phyloP scores from a whole-genome alignment of 2,329 filamentous ascomycete genomes.

The Parascedosporium putredinis region DNA sequence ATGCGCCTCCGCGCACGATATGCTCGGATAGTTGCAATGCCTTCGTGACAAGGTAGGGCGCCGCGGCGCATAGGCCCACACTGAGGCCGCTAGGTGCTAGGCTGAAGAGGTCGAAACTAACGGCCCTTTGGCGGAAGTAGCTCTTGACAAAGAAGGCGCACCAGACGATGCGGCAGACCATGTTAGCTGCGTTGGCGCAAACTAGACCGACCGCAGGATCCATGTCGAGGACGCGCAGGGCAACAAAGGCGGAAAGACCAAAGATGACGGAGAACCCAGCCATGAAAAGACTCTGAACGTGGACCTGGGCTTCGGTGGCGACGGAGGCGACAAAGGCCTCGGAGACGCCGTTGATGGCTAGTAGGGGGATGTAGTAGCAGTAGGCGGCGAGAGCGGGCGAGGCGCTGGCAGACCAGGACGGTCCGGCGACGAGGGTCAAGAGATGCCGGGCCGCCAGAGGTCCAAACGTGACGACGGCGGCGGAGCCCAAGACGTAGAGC shows the following conservation, averaged over 20 bases:
- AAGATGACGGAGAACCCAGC: constrained; percentile 68
- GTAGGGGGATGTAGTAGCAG: constrained; percentile 85
- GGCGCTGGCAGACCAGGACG: constrained; percentile 65
- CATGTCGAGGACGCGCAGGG: constrained; percentile 56
- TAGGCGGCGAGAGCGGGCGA: constrained; percentile 67
- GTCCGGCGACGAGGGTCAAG: constrained; percentile 65
- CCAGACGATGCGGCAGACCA: constrained; percentile 77
- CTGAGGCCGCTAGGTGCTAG: constrained; percentile 34
- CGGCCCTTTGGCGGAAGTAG: constrained; percentile 45
- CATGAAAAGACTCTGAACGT: constrained; percentile 77
- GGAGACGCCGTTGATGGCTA: constrained; percentile 82
- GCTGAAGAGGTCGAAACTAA: constrained; percentile 27
- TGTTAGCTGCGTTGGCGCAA: constrained; percentile 79
- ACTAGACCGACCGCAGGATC: constrained; percentile 70
- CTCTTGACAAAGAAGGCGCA: constrained; percentile 59
- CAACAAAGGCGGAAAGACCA: constrained; percentile 61
- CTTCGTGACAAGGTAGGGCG: constrained; percentile 29
- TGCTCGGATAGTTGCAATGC: constrained; percentile 6
- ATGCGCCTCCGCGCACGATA: background rate
- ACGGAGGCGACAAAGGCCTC: constrained; percentile 91
- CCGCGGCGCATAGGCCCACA: constrained; percentile 31
- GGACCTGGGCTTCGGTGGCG: constrained; percentile 63
- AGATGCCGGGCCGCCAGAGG: constrained; percentile 66
- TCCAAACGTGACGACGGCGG: constrained; percentile 58
- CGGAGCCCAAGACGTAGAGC: constrained; percentile 64